Conservation (phyloP, 805 yeast genomes). For the Starmerella floricola region DNA sequence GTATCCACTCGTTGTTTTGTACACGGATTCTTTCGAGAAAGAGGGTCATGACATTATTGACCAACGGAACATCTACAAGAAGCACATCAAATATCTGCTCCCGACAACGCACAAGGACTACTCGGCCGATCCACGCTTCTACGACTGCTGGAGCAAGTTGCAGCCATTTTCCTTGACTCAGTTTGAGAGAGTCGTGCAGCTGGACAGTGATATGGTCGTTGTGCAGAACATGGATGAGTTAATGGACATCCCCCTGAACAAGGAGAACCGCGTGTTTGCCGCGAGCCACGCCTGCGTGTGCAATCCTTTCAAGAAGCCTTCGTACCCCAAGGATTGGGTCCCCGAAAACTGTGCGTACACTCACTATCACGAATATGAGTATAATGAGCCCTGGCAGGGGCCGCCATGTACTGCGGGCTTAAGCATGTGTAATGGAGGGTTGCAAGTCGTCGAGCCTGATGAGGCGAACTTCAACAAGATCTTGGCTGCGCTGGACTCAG, state of each 20-base stretch:
- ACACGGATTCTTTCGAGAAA: constrained; percentile 37
- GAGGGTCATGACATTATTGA: constrained; percentile 36
- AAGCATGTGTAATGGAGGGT: constrained; percentile 48
- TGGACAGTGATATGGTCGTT: constrained; percentile 52
- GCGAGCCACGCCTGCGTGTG: constrained; percentile 54
- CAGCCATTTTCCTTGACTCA: constrained; percentile 42
- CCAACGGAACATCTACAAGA: constrained; percentile 33
- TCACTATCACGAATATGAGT: constrained; percentile 25
- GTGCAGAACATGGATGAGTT: constrained; percentile 48
- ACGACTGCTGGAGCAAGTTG: constrained; percentile 51
- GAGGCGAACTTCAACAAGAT: constrained; percentile 33
- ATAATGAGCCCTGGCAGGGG: constrained; percentile 28
- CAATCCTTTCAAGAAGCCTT: constrained; percentile 41
- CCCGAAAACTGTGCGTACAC: constrained; percentile 42
- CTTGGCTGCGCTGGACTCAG: constrained; percentile 32
- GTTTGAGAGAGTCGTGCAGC: constrained; percentile 42
- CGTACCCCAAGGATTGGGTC: constrained; percentile 45
- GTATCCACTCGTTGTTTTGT: constrained; percentile 43
- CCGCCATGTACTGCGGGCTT: constrained; percentile 36
- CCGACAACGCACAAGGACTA: constrained; percentile 38
- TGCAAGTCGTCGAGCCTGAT: constrained; percentile 40
- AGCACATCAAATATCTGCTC: constrained; percentile 34
- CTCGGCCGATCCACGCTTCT: constrained; percentile 40
- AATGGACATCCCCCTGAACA: constrained; percentile 36
- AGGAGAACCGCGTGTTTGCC: constrained; percentile 35